A percentile compares a stretch with the other conserved stretches of the same genome.
Conservation (phyloP, 2,329 filamentous ascomycete species). For the Colletotrichum sp. region DNA sequence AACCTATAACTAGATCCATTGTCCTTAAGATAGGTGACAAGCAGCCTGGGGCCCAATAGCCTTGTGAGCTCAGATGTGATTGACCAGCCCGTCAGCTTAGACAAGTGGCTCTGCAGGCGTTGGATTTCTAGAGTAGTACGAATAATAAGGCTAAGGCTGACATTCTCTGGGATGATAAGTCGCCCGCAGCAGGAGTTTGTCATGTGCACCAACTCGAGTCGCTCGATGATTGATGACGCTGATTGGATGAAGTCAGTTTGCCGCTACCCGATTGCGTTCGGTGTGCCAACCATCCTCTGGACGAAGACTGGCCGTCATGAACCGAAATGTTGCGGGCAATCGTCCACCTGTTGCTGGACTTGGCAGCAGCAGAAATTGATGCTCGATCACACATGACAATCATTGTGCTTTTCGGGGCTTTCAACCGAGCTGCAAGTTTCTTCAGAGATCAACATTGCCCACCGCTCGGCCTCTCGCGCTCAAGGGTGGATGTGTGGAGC, state of each 20-base stretch:
- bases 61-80: neutral
- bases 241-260: neutral
- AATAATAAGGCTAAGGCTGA: neutral
- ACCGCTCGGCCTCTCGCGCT: neutral
- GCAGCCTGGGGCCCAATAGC: neutral
- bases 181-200: slow-evolving; percentile 4
- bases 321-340: neutral
- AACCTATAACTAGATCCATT: neutral
- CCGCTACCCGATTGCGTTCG: neutral
- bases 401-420: neutral
- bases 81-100: neutral
- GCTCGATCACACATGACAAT: neutral
- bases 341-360: neutral
- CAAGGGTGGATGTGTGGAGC: neutral
- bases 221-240: neutral
- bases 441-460: neutral
- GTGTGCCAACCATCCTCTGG: neutral
- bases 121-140: neutral
- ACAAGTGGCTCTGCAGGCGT: neutral
- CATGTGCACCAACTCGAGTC: slow-evolving; percentile 4
- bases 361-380: neutral
- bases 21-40: neutral
- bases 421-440: neutral
- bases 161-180: neutral
- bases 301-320: neutral